Percentiles rank a stretch among this genome's conserved stretches.
Conservation (phyloP, 345 rosid genomes). For the Theobroma cacao region DNA sequence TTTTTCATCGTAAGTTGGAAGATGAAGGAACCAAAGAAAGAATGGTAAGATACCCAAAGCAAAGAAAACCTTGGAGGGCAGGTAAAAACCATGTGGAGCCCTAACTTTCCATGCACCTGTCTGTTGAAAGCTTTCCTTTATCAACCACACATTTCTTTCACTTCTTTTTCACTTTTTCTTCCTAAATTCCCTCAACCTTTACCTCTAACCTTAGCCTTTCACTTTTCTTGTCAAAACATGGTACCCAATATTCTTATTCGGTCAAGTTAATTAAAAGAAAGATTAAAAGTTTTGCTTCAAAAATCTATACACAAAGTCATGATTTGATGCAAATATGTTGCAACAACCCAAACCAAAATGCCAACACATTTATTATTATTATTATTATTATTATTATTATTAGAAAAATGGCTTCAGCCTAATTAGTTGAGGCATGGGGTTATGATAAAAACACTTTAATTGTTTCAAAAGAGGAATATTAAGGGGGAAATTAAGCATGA, state of each 20-base stretch:
- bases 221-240: not conserved
- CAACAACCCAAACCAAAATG: not conserved
- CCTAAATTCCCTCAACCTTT: not conserved
- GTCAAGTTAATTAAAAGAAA: no score
- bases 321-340: not conserved
- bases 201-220: not conserved
- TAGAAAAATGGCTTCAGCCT: not conserved
- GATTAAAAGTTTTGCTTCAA: no score
- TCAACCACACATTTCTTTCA: not conserved
- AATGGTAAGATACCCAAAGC: not conserved
- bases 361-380: no score
- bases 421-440: not conserved
- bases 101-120: not conserved
- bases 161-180: not conserved
- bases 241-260: no score
- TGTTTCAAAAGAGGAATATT: not conserved
- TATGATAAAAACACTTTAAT: not conserved
- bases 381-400: not conserved
- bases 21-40: not conserved
- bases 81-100: slow-evolving; percentile 1
- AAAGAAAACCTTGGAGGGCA: slow-evolving; percentile 1
- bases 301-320: not conserved
- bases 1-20: not conserved
- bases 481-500: not conserved
- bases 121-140: not conserved